A percentile compares a stretch with the other conserved stretches of the same genome.
These are phyloP conservation scores for Plasmodium gonderi DNA, from an alignment of 169 alveolate species.

Conservation along the genomic window DNA sequence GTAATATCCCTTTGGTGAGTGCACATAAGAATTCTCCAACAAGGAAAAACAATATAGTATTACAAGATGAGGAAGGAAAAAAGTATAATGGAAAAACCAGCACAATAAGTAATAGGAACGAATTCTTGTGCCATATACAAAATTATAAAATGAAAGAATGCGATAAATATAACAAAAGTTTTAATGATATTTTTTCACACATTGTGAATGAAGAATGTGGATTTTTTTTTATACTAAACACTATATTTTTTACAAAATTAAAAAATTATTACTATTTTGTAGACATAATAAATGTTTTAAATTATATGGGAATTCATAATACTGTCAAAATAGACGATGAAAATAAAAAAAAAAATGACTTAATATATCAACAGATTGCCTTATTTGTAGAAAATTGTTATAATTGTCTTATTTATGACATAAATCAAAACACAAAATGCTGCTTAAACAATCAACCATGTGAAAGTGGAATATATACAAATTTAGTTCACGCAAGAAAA, in stretches of 20 bases:
- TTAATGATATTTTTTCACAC: constrained; percentile 15
- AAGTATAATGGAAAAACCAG: not conserved
- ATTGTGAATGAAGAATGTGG: constrained; percentile 62
- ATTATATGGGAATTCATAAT: constrained; percentile 28
- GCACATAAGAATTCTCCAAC: not conserved
- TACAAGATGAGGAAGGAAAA: not conserved
- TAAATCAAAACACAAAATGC: not conserved
- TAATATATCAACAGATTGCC: constrained; percentile 58
- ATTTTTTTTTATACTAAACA: constrained; percentile 40
- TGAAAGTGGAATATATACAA: not conserved
- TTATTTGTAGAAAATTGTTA: constrained; percentile 25
- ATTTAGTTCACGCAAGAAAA: not conserved
- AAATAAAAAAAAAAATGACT: not conserved
- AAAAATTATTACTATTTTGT: constrained; percentile 66
- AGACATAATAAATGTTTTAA: constrained; percentile 45
- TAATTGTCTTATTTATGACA: not conserved
- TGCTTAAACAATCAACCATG: not conserved
- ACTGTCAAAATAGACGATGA: not conserved
- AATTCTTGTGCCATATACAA: not conserved
- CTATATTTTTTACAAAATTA: constrained; percentile 46
- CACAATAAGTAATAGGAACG: not conserved
- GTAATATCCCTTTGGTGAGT: not conserved
- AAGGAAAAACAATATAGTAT: not conserved
- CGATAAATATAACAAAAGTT: not conserved
- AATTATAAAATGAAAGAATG: constrained; percentile 28